These are phyloP conservation scores for Ambrosia artemisiifolia DNA, from an alignment of 129 eudicot species.

Conservation along the genomic window DNA sequence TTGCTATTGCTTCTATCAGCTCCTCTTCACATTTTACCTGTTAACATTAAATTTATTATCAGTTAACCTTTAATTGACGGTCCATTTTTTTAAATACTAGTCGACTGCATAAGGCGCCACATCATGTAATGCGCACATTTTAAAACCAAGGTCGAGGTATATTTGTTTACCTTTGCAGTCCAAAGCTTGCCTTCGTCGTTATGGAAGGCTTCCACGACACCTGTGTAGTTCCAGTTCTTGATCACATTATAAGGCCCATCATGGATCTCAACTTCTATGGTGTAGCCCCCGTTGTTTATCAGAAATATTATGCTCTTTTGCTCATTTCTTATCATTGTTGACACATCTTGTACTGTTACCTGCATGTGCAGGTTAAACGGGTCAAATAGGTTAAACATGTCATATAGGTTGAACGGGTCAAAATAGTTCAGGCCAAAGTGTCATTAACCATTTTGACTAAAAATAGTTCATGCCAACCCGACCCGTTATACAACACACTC, in stretches of 20 bases:
- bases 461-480: background rate
- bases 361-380: background rate
- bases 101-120: too few relatives aligned
- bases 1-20: slow-evolving; percentile 41
- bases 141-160: background rate
- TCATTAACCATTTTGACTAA: too few relatives aligned
- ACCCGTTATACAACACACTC: background rate
- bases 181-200: slow-evolving; percentile 52
- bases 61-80: background rate
- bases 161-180: slow-evolving; percentile 39
- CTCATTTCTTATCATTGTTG: slow-evolving; percentile 46
- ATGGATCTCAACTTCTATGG: slow-evolving; percentile 58
- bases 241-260: slow-evolving; percentile 60
- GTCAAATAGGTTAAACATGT: background rate
- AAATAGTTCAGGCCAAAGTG: background rate
- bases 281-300: slow-evolving; percentile 58
- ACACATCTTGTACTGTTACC: slow-evolving; percentile 55
- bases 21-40: slow-evolving; percentile 44
- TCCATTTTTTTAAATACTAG: too few relatives aligned
- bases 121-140: background rate
- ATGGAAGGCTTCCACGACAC: slow-evolving; percentile 44
- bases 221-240: slow-evolving; percentile 61
- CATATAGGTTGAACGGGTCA: background rate
- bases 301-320: slow-evolving; percentile 49
- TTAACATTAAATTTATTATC: background rate